Conservation (phyloP, 2,329 filamentous ascomycete genomes). For the Penicillium sp. region DNA sequence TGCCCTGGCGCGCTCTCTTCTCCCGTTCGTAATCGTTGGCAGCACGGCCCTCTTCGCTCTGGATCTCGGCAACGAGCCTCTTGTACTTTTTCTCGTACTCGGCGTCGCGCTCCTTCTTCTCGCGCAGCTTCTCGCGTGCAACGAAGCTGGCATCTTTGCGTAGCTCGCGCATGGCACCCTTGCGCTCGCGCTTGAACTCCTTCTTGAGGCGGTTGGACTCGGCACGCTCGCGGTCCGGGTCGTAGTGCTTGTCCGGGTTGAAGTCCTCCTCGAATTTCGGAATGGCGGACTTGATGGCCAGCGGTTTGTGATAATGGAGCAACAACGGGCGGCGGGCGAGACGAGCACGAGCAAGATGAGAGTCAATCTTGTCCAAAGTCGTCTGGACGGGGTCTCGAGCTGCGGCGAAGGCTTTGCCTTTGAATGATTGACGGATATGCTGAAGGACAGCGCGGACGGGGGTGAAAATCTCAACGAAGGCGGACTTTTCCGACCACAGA, state of each 20-base stretch:
- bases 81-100: conserved; percentile 97
- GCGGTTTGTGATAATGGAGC: conserved; percentile 82
- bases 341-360: conserved; percentile 57
- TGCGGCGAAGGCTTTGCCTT: conserved; percentile 49
- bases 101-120: conserved; percentile 91
- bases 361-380: conserved; percentile 37
- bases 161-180: conserved; percentile 90
- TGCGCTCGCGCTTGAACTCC: conserved; percentile 92
- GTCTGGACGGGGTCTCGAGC: conserved; percentile 30
- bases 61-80: conserved; percentile 88
- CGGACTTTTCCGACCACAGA: conserved; percentile 68
- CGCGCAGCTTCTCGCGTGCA: conserved; percentile 79
- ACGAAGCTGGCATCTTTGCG: conserved; percentile 95
- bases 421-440: conserved; percentile 59
- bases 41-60: conserved; percentile 85
- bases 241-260: conserved; percentile 95
- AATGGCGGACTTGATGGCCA: conserved; percentile 82
- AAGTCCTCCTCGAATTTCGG: conserved; percentile 96
- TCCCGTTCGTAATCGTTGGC: conserved; percentile 86
- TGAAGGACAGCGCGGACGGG: conserved; percentile 60
- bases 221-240: conserved; percentile 85
- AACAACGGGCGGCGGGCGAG: conserved; percentile 73
- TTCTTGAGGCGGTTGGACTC: conserved; percentile 79
- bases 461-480: conserved; percentile 76
- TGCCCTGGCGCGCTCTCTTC: conserved; percentile 70